phyloP scores from a whole-genome alignment of 352 stramenopile species.

The Phytopythium litorale region DNA sequence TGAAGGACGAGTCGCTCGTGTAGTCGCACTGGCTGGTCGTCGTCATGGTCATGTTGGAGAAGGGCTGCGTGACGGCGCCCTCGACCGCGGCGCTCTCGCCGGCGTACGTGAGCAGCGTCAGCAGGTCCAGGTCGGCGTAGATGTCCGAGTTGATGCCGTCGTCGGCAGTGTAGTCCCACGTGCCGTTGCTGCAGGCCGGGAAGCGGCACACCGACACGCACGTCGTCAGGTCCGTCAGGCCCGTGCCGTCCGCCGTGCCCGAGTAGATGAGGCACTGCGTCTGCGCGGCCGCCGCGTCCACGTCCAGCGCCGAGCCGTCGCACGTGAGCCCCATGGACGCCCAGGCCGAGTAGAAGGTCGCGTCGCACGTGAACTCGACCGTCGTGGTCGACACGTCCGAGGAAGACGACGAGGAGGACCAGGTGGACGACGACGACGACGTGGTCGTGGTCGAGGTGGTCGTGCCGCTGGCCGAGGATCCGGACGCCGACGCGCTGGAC shows the following conservation, averaged over 20 bases:
- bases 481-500: constrained; percentile 1
- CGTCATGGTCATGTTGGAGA: constrained; percentile 57
- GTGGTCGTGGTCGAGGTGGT: constrained; percentile 9
- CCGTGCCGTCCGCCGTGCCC: constrained; percentile 39
- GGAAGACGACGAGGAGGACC: constrained; percentile 1
- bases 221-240: constrained; percentile 50
- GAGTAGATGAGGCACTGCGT: constrained; percentile 80
- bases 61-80: constrained; percentile 31
- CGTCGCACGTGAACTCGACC: constrained; percentile 68
- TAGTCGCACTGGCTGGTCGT: constrained; percentile 52
- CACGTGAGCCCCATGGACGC: constrained; percentile 61
- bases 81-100: constrained; percentile 26
- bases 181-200: constrained; percentile 61
- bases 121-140: constrained; percentile 68
- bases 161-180: constrained; percentile 69
- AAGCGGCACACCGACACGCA: constrained; percentile 84
- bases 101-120: constrained; percentile 46
- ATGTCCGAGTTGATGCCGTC: constrained; percentile 67
- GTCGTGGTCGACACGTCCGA: constrained; percentile 11
- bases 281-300: constrained; percentile 34
- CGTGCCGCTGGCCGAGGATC: constrained; percentile 4
- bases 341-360: constrained; percentile 79
- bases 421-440: constrained; percentile 9
- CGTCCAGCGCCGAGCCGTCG: constrained; percentile 41
- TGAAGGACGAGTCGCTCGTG: constrained; percentile 49